These are phyloP conservation scores for Kodamaea leandrae DNA, from an alignment of 805 yeast species.

Conservation along the genomic window DNA sequence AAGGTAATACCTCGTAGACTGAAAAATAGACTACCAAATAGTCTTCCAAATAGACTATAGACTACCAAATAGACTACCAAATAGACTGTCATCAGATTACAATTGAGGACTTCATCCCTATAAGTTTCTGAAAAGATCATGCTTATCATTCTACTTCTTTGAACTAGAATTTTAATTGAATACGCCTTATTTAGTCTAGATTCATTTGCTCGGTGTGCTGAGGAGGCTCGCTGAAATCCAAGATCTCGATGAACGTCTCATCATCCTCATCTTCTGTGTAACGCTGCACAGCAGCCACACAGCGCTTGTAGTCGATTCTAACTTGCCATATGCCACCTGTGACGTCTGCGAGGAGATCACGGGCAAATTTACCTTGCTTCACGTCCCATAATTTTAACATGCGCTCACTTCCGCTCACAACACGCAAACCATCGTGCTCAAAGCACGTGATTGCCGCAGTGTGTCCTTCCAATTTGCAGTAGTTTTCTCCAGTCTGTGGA, in stretches of 20 bases:
- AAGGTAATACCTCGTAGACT: too few relatives aligned
- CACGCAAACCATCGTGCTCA: constrained; percentile 77
- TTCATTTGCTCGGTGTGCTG: constrained; percentile 1
- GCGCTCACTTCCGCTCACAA: constrained; percentile 86
- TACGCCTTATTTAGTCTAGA: background rate
- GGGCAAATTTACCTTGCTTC: constrained; percentile 68
- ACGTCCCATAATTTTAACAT: constrained; percentile 88
- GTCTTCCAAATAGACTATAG: too few relatives aligned
- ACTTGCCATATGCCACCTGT: constrained; percentile 95
- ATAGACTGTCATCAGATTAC: too few relatives aligned
- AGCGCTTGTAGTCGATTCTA: constrained; percentile 73
- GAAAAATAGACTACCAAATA: too few relatives aligned
- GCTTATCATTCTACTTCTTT: too few relatives aligned
- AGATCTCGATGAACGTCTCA: constrained; percentile 74
- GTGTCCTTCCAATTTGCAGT: constrained; percentile 74
- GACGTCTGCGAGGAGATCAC: constrained; percentile 70
- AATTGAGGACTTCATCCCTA: too few relatives aligned
- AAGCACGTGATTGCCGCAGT: constrained; percentile 89
- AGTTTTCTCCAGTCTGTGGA: constrained; percentile 67
- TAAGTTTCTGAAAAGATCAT: too few relatives aligned
- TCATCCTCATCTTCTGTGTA: constrained; percentile 41
- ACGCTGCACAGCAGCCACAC: constrained; percentile 87
- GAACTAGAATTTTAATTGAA: too few relatives aligned
- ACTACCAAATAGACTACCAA: too few relatives aligned
- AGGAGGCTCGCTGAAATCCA: constrained; percentile 64